These are phyloP conservation scores for Yamadazyma friedrichii DNA, from an alignment of 1,139 yeast genomes.

Conservation along the genomic window DNA sequence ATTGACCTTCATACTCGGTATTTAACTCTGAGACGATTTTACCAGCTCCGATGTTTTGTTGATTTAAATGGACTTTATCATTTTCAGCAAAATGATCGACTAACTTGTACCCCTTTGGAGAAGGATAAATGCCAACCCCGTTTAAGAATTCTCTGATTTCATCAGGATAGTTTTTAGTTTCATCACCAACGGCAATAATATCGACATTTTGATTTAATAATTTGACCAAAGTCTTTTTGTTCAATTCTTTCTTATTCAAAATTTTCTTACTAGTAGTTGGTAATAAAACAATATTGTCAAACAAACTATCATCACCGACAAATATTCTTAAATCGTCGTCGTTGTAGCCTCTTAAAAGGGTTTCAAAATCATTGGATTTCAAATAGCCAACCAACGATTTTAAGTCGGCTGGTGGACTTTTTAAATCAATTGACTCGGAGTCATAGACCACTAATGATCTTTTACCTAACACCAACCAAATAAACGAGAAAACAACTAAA, in stretches of 20 bases:
- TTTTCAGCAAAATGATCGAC: conserved; percentile 62
- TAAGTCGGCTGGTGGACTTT: conserved; percentile 18
- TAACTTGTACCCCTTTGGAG: conserved; percentile 70
- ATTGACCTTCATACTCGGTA: conserved; percentile 34
- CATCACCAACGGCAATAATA: conserved; percentile 59
- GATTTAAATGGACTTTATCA: conserved; percentile 22
- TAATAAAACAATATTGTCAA: conserved; percentile 34
- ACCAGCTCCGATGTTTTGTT: conserved; percentile 23
- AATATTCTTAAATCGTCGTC: conserved; percentile 27
- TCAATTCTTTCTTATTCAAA: conserved; percentile 29
- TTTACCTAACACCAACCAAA: conserved; percentile 14
- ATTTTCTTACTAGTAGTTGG: conserved; percentile 40
- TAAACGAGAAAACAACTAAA: conserved; percentile 7
- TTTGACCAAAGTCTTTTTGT: conserved; percentile 35
- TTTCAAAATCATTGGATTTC: conserved; percentile 14
- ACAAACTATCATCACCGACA: conserved; percentile 26
- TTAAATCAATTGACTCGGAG: conserved; percentile 23
- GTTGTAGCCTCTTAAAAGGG: conserved; percentile 21
- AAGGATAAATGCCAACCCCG: conserved; percentile 80
- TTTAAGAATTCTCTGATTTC: conserved; percentile 65
- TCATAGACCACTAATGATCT: conserved; percentile 35
- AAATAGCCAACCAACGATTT: conserved; percentile 22
- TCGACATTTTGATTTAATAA: conserved; percentile 84
- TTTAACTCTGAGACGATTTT: conserved; percentile 22
- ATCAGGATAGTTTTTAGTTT: conserved; percentile 51